Conservation (phyloP, 352 stramenopile genomes). For the Pythium dissotocum region DNA sequence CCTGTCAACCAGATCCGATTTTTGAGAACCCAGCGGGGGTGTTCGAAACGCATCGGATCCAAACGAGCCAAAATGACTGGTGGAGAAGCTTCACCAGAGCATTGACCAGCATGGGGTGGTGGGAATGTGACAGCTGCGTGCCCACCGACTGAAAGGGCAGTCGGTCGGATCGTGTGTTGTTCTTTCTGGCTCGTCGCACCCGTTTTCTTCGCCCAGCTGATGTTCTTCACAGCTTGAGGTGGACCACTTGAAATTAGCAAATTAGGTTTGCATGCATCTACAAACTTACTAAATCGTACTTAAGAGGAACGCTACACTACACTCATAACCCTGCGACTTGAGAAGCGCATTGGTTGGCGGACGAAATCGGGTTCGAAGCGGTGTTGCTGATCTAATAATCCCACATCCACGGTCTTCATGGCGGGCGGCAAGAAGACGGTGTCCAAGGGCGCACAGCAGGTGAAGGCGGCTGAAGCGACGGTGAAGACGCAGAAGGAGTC, state of each 20-base stretch:
- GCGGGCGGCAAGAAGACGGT: constrained; percentile 14
- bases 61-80: constrained; percentile 12
- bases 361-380: constrained; percentile 2
- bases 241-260: constrained; percentile 15
- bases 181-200: constrained; percentile 9
- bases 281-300: constrained; percentile 16
- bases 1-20: background rate
- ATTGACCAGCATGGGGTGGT: background rate
- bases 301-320: background rate
- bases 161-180: background rate
- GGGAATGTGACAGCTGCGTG: constrained; percentile 15
- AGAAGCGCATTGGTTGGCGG: constrained; percentile 28
- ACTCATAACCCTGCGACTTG: constrained; percentile 21
- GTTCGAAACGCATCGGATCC: background rate
- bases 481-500: constrained; percentile 1
- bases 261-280: background rate
- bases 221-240: constrained; percentile 6
- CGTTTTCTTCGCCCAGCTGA: background rate
- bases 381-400: constrained; percentile 1
- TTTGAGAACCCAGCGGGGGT: background rate
- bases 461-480: background rate
- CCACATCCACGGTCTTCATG: background rate
- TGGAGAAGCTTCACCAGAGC: background rate
- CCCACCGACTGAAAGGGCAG: background rate
- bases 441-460: background rate